Percentiles rank a stretch among this genome's conserved stretches.
Evolutionary conservation across 345 rosid species (phyloP).

Genomic region (Dovyalis caffra): DNA sequence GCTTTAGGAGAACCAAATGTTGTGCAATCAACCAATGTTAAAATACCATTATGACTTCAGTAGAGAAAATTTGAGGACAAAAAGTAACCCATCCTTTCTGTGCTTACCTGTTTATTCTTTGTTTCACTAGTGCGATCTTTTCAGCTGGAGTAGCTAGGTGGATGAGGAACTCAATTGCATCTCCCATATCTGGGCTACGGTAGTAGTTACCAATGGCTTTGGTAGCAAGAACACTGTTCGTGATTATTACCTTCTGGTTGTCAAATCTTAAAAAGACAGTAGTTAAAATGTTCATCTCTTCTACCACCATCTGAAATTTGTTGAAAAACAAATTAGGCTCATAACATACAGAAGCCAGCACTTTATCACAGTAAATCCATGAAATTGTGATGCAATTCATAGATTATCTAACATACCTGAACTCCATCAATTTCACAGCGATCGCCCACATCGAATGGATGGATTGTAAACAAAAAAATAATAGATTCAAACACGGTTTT

Average conservation of each 20-base stretch:
- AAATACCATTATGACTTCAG: background rate
- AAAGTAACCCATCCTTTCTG: background rate
- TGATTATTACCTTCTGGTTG: slow-evolving; percentile 70
- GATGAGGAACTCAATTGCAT: slow-evolving; percentile 60
- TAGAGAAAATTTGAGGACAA: background rate
- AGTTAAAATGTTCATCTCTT: slow-evolving; percentile 72
- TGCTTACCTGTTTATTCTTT: slow-evolving; percentile 43
- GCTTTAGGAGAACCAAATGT: background rate
- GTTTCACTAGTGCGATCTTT: slow-evolving; percentile 49
- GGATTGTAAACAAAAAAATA: slow-evolving; percentile 31
- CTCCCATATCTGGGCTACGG: slow-evolving; percentile 84
- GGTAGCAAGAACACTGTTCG: slow-evolving; percentile 51
- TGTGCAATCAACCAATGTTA: background rate
- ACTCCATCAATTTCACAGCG: slow-evolving; percentile 35
- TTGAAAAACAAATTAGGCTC: background rate
- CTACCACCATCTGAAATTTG: slow-evolving; percentile 66
- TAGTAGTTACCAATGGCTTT: slow-evolving; percentile 44
- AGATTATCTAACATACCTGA: slow-evolving; percentile 10
- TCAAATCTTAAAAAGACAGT: slow-evolving; percentile 71
- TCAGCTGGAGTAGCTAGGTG: slow-evolving; percentile 59
- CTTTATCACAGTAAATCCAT: background rate
- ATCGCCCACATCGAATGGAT: slow-evolving; percentile 34
- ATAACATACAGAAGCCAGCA: background rate
- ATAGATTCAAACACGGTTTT: slow-evolving; percentile 29
- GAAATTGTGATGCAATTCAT: background rate